Percentiles rank a stretch among this genome's conserved stretches.
phyloP scores from a whole-genome alignment of 208 protist genomes.

The Strigomonas culicis region DNA sequence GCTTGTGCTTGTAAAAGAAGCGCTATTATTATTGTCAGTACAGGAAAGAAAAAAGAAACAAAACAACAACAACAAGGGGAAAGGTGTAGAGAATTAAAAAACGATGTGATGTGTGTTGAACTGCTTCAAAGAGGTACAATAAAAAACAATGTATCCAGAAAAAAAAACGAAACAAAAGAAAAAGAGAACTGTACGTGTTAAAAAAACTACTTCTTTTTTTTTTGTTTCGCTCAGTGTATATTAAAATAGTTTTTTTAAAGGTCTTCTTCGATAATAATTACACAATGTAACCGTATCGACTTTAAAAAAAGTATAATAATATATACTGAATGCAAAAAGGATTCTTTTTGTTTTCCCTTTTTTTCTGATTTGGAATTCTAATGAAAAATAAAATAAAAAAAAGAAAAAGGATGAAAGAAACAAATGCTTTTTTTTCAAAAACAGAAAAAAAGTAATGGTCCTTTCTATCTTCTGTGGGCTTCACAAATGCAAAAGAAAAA shows the following conservation, averaged over 20 bases:
- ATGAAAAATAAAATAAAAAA: slow-evolving; percentile 12
- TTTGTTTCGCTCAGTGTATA: slow-evolving; percentile 2
- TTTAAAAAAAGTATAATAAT: too few relatives aligned
- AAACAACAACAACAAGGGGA: slow-evolving; percentile 17
- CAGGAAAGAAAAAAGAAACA: slow-evolving; percentile 10
- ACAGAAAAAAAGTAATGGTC: not conserved
- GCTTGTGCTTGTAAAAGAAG: not conserved
- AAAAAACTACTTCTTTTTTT: slow-evolving; percentile 6
- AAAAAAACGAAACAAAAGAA: slow-evolving; percentile 15
- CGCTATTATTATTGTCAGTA: slow-evolving; percentile 11
- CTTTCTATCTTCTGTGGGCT: not conserved
- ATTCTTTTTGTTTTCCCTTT: slow-evolving; percentile 5
- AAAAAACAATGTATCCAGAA: slow-evolving; percentile 10
- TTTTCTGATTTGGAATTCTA: not conserved
- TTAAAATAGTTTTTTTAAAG: too few relatives aligned
- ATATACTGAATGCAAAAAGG: too few relatives aligned
- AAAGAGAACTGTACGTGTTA: not conserved
- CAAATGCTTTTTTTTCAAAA: slow-evolving; percentile 4
- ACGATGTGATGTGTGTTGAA: too few relatives aligned
- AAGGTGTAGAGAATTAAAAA: not conserved
- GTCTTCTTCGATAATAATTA: too few relatives aligned
- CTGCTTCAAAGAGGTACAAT: too few relatives aligned
- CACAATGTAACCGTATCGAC: too few relatives aligned
- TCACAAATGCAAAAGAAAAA: slow-evolving; percentile 1
- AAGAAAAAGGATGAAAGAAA: slow-evolving; percentile 9